Evolutionary conservation across 2,329 filamentous ascomycete genomes (phyloP).

Genomic region (Cladophialophora bantiana): DNA sequence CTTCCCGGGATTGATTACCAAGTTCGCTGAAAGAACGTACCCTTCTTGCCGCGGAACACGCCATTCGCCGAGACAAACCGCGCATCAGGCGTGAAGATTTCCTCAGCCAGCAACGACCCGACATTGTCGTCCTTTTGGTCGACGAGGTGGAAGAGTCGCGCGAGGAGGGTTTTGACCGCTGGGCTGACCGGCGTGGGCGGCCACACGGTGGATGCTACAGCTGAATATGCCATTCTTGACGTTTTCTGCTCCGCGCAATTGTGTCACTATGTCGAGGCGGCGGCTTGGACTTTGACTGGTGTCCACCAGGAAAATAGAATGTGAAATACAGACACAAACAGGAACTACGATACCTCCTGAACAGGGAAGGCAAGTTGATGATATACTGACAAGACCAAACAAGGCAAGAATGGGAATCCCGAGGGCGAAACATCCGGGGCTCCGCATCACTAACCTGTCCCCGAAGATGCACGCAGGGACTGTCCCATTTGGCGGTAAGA

Average conservation of each 20-base stretch:
- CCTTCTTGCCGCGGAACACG: conserved; percentile 4
- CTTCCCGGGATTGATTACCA: too few species aligned
- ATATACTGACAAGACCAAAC: not conserved
- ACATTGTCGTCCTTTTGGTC: conserved; percentile 6
- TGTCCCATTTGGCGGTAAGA: not conserved
- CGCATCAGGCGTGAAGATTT: conserved; percentile 18
- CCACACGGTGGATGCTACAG: conserved; percentile 3
- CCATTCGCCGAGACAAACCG: conserved; percentile 9
- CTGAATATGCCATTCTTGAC: not conserved
- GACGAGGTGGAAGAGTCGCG: conserved; percentile 11
- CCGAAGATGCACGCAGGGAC: not conserved
- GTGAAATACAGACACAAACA: not conserved
- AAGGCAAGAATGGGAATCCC: not conserved
- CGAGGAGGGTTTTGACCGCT: conserved; percentile 6
- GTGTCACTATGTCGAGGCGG: too few species aligned
- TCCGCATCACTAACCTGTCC: not conserved
- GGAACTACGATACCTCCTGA: not conserved
- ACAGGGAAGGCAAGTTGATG: not conserved
- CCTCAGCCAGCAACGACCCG: conserved; percentile 1
- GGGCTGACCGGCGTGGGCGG: conserved; percentile 12
- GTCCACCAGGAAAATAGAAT: not conserved
- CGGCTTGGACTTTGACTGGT: not conserved
- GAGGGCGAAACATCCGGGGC: not conserved
- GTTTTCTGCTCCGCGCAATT: not conserved
- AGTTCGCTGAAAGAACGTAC: not conserved